Evolutionary conservation across 176 grass and related monocot genomes (phyloP).

Genomic region (Neostapfia colusana): DNA sequence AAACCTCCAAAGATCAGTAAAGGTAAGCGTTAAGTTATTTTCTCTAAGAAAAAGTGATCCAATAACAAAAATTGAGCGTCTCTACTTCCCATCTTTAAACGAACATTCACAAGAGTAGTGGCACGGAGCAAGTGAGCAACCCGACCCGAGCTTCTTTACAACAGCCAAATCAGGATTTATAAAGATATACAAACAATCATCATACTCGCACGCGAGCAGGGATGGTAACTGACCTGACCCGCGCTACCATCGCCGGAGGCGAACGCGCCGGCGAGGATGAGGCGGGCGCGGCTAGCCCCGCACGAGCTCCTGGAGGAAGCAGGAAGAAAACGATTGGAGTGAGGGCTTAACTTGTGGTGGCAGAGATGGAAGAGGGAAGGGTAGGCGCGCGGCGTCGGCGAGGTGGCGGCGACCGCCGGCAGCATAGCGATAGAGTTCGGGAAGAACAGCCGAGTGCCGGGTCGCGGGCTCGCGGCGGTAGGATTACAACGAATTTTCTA

Average conservation of each 20-base stretch:
- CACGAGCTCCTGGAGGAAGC: neutral
- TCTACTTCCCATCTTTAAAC: neutral
- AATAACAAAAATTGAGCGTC: neutral
- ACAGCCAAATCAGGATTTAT: neutral
- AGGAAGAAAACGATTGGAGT: neutral
- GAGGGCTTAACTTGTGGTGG: neutral
- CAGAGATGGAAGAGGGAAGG: neutral
- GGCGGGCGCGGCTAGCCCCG: neutral
- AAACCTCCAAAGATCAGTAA: neutral
- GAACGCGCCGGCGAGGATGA: slow-evolving; percentile 20
- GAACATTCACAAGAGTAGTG: neutral
- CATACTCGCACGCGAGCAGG: neutral
- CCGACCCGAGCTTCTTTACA: neutral
- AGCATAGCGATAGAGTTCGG: slow-evolving; percentile 25
- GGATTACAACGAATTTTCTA: neutral
- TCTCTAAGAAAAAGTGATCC: neutral
- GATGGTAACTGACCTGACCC: slow-evolving; percentile 23
- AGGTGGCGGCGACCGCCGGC: slow-evolving; percentile 27
- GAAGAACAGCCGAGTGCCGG: neutral
- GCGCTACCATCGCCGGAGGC: slow-evolving; percentile 24
- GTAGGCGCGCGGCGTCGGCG: neutral
- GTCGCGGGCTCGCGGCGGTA: neutral
- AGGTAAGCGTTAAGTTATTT: neutral
- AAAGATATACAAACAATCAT: neutral
- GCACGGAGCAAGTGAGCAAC: neutral